phyloP scores from a whole-genome alignment of 2,329 filamentous ascomycete species.

The Ceratocystis colombiana region DNA sequence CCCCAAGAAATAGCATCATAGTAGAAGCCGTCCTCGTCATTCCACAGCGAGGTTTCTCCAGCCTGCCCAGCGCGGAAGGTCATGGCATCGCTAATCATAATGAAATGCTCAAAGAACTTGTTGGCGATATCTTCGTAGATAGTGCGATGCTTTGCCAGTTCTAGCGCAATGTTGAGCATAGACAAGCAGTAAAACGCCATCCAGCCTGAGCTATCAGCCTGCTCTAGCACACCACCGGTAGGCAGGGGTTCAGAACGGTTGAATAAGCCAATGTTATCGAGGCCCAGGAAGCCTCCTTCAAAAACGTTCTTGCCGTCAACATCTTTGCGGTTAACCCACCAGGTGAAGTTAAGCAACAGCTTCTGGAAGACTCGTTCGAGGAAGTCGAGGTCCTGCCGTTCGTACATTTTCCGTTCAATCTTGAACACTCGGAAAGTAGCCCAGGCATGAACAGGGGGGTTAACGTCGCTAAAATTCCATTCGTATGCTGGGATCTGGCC shows the following conservation, averaged over 20 bases:
- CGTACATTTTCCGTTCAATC: slow-evolving; percentile 95
- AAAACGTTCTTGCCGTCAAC: slow-evolving; percentile 93
- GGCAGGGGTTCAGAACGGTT: slow-evolving; percentile 92
- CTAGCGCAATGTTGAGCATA: slow-evolving; percentile 94
- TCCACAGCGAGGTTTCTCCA: slow-evolving; percentile 82
- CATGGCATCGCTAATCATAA: slow-evolving; percentile 97
- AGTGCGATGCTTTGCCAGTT: slow-evolving; percentile 86
- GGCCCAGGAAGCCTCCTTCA: slow-evolving; percentile 85
- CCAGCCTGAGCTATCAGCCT: slow-evolving; percentile 96
- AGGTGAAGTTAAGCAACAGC: slow-evolving; percentile 89
- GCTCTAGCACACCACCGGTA: slow-evolving; percentile 85
- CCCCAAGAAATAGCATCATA: slow-evolving; percentile 97
- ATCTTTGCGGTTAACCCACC: slow-evolving; percentile 98
- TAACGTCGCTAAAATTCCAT: slow-evolving; percentile 97
- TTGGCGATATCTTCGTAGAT: slow-evolving; percentile 96
- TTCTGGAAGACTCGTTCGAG: slow-evolving; percentile 96
- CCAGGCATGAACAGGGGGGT: slow-evolving; percentile 94
- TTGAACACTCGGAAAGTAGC: slow-evolving; percentile 93
- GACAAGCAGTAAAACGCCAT: slow-evolving; percentile 96
- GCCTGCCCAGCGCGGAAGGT: slow-evolving; percentile 61
- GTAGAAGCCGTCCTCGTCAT: slow-evolving; percentile 94
- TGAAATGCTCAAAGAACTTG: slow-evolving; percentile 98
- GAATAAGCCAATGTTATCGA: slow-evolving; percentile 96
- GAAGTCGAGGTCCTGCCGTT: slow-evolving; percentile 87
- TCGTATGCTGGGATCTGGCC: slow-evolving; percentile 88